A percentile compares a stretch with the other conserved stretches of the same genome.
phyloP scores from a whole-genome alignment of 805 yeast genomes.

The Kazachstania martiniae region DNA sequence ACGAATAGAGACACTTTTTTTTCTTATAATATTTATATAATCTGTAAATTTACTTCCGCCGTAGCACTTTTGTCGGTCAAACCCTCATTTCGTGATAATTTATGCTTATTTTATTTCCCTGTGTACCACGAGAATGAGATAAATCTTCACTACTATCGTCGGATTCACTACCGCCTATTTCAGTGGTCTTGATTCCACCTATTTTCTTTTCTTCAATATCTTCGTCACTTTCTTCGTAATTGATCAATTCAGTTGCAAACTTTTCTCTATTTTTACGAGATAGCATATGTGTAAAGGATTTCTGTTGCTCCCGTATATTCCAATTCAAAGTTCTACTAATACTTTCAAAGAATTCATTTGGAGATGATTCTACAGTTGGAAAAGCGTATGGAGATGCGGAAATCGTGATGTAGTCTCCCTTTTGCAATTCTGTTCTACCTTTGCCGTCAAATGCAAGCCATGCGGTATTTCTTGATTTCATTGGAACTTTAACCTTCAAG shows the following conservation, averaged over 20 bases:
- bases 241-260: conserved; percentile 6
- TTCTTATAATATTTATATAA: too few species aligned
- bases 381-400: conserved; percentile 83
- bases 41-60: too few species aligned
- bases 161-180: too few species aligned
- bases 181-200: too few species aligned
- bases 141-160: too few species aligned
- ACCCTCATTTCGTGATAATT: too few species aligned
- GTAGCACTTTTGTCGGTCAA: too few species aligned
- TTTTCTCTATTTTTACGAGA: conserved; percentile 11
- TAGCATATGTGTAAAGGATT: conserved; percentile 43
- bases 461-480: conserved; percentile 73
- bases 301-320: conserved; percentile 84
- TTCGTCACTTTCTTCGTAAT: conserved; percentile 6
- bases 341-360: conserved; percentile 70
- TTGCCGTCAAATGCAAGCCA: conserved; percentile 96
- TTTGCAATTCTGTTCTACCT: conserved; percentile 62
- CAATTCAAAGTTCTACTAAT: conserved; percentile 80
- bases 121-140: too few species aligned
- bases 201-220: conserved; percentile 3
- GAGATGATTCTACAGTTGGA: conserved; percentile 73
- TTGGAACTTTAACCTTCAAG: conserved; percentile 69
- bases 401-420: conserved; percentile 77
- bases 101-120: too few species aligned
- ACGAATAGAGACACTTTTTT: too few species aligned